These are phyloP conservation scores for Turritis glabra DNA, from an alignment of 345 rosid species.

Conservation along the genomic window DNA sequence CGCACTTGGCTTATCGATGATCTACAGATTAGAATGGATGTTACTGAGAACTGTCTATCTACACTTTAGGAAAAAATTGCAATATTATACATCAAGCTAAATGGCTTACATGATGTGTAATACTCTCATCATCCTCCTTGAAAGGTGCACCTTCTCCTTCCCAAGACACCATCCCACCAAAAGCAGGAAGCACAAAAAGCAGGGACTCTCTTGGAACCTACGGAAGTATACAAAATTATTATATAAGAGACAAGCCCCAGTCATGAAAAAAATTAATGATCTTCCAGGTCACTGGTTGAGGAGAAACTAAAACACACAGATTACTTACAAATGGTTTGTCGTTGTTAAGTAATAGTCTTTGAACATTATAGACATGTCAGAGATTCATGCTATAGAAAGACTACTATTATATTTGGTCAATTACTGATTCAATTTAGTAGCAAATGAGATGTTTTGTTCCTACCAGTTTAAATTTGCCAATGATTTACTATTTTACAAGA, in stretches of 20 bases:
- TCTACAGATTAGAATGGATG: constrained; percentile 46
- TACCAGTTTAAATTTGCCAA: not conserved
- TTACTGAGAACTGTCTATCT: not conserved
- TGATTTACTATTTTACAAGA: not conserved
- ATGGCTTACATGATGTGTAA: constrained; percentile 81
- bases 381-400: not conserved
- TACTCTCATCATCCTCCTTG: constrained; percentile 71
- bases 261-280: not conserved
- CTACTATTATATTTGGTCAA: not conserved
- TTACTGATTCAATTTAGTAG: not conserved
- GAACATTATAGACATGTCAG: not conserved
- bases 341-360: not conserved
- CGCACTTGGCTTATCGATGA: constrained; percentile 86
- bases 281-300: not conserved
- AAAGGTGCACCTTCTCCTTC: constrained; percentile 95
- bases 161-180: constrained; percentile 96
- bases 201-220: constrained; percentile 96
- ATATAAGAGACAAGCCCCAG: not conserved
- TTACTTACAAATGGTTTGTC: not conserved
- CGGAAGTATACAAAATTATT: constrained; percentile 5
- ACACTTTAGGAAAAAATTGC: not conserved
- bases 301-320: not conserved
- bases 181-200: constrained; percentile 88
- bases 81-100: constrained; percentile 5
- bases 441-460: not conserved